Percentiles rank a stretch among this genome's conserved stretches.
Evolutionary conservation across 2,329 filamentous ascomycete species (phyloP).

Genomic region (Colletotrichum destructivum): DNA sequence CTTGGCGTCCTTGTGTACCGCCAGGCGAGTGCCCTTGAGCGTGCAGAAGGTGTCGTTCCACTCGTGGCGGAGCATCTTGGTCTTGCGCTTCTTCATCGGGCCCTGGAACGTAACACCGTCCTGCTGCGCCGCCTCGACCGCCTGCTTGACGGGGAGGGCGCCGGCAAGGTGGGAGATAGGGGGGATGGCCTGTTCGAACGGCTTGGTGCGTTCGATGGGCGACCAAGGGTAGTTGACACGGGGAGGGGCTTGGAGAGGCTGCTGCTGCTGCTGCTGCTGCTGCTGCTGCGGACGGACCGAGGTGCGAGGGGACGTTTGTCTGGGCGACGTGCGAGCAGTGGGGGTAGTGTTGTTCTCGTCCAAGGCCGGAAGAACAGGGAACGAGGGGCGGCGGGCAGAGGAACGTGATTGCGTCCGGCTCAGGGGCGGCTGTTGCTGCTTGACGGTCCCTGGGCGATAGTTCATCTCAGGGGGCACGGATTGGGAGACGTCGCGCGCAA

Average conservation of each 20-base stretch:
- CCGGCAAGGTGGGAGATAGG: conserved; percentile 46
- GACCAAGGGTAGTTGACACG: conserved; percentile 72
- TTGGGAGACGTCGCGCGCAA: conserved; percentile 85
- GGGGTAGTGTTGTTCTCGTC: conserved; percentile 73
- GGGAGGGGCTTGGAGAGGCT: conserved; percentile 66
- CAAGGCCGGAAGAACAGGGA: conserved; percentile 78
- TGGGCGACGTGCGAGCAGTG: conserved; percentile 52
- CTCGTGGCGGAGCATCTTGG: conserved; percentile 89
- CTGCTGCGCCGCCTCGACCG: conserved; percentile 51
- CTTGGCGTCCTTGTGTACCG: conserved; percentile 79
- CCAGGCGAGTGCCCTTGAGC: conserved; percentile 80
- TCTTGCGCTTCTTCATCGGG: conserved; percentile 95
- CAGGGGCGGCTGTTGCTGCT: conserved; percentile 51
- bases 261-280: conserved; percentile 48
- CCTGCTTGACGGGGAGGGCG: conserved; percentile 45
- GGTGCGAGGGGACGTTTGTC: conserved; percentile 54
- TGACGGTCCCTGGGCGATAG: conserved; percentile 68
- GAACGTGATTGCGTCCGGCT: conserved; percentile 68
- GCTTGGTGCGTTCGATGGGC: conserved; percentile 59
- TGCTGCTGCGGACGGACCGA: conserved; percentile 47
- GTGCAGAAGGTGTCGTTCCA: conserved; percentile 95
- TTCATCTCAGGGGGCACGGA: conserved; percentile 96
- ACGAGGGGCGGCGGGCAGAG: conserved; percentile 76
- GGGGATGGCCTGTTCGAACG: conserved; percentile 63
- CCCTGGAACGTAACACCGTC: conserved; percentile 80